Evolutionary conservation across 768 basidiomycete genomes (phyloP).

Genomic region (Hydnomerulius pinastri): DNA sequence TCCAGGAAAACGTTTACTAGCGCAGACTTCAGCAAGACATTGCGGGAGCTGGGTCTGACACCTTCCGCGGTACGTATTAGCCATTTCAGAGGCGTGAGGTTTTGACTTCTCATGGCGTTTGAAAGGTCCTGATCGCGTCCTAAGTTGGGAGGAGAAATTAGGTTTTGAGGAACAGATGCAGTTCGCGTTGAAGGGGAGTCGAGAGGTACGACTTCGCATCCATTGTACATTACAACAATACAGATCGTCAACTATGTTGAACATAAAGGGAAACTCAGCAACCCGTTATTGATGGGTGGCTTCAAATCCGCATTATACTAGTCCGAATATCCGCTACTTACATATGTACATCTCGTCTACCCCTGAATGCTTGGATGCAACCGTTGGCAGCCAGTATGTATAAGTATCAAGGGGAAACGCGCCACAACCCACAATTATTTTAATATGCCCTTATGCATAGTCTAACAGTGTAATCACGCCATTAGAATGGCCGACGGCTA

Average conservation of each 20-base stretch:
- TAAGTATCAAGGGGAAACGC: too few relatives aligned
- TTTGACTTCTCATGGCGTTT: slow-evolving; percentile 1
- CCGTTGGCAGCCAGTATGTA: too few relatives aligned
- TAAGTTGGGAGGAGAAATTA: slow-evolving; percentile 1
- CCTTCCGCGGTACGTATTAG: slow-evolving; percentile 75
- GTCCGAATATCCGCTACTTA: neutral
- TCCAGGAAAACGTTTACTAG: slow-evolving; percentile 74
- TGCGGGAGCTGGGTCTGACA: slow-evolving; percentile 85
- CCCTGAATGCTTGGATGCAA: too few relatives aligned
- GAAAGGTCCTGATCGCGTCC: slow-evolving; percentile 58
- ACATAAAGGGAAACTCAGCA: too few relatives aligned
- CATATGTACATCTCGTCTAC: neutral
- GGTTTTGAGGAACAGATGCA: too few relatives aligned
- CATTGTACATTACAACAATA: neutral
- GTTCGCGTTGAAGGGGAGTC: too few relatives aligned
- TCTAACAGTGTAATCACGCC: slow-evolving; percentile 54
- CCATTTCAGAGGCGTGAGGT: neutral
- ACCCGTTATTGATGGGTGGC: too few relatives aligned
- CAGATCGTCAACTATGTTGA: neutral
- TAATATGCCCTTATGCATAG: slow-evolving; percentile 38
- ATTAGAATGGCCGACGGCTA: slow-evolving; percentile 37
- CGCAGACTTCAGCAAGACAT: slow-evolving; percentile 74
- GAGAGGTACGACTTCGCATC: too few relatives aligned
- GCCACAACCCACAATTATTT: neutral
- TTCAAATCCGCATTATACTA: neutral